Conservation (phyloP, 1,284 basidiomycete genomes). For the Grifola frondosa region DNA sequence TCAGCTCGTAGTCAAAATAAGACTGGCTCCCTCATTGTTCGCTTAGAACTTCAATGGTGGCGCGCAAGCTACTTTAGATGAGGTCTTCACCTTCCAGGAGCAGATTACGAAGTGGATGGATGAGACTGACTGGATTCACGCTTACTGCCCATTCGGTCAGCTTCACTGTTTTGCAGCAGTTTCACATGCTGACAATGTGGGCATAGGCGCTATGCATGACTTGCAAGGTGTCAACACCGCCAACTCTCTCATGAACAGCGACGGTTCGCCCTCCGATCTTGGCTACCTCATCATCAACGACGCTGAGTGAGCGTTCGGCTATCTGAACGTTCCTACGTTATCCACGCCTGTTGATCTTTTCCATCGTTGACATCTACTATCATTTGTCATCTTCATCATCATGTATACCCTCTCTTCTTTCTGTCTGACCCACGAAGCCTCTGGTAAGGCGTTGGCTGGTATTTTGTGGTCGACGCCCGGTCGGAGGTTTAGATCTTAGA, state of each 20-base stretch:
- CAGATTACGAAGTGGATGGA: conserved; percentile 58
- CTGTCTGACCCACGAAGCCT: conserved; percentile 25
- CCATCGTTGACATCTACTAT: too few relatives aligned
- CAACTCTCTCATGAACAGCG: conserved; percentile 52
- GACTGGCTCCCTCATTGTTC: conserved; percentile 10
- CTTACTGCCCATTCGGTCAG: conserved; percentile 73
- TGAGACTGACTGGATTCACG: conserved; percentile 48
- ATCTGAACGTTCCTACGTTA: background rate
- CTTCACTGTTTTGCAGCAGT: conserved; percentile 7
- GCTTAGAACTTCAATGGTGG: conserved; percentile 63
- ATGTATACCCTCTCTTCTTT: conserved; percentile 22
- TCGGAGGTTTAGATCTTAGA: conserved; percentile 4
- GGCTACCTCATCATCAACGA: conserved; percentile 38
- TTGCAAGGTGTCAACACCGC: conserved; percentile 67
- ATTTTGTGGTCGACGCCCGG: conserved; percentile 14
- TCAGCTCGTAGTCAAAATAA: background rate
- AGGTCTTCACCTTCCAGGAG: conserved; percentile 60
- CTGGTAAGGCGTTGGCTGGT: conserved; percentile 26
- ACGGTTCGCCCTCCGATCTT: conserved; percentile 49
- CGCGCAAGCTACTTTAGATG: conserved; percentile 45
- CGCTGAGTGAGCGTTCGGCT: conserved; percentile 16
- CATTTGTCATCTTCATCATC: conserved; percentile 9
- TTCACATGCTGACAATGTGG: background rate
- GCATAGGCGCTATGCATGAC: conserved; percentile 62
- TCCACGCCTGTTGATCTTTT: too few relatives aligned